phyloP scores from a whole-genome alignment of 768 basidiomycete genomes.

The Termitomyces sp. region DNA sequence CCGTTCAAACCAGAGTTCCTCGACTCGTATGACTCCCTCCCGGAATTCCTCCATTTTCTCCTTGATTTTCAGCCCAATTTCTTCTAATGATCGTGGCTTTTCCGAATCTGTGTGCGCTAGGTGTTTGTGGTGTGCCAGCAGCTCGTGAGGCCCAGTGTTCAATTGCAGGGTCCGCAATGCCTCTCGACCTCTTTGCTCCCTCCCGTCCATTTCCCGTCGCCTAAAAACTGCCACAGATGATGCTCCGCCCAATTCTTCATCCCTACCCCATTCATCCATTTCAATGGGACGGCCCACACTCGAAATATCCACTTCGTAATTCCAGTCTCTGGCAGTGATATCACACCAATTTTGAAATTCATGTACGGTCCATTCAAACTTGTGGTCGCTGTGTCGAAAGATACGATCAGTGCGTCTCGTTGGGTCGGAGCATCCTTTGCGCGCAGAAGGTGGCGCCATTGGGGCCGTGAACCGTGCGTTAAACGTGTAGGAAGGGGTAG shows the following conservation, averaged over 20 bases:
- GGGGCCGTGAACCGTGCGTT: slow-evolving; percentile 73
- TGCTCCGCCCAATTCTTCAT: slow-evolving; percentile 62
- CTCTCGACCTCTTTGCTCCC: slow-evolving; percentile 39
- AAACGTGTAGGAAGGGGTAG: slow-evolving; percentile 85
- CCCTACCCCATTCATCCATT: slow-evolving; percentile 71
- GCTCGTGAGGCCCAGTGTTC: slow-evolving; percentile 36
- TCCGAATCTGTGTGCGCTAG: slow-evolving; percentile 47
- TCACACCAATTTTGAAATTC: slow-evolving; percentile 72
- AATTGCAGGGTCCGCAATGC: slow-evolving; percentile 26
- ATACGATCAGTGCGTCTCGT: slow-evolving; percentile 70
- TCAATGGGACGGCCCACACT: slow-evolving; percentile 61
- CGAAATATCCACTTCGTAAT: slow-evolving; percentile 61
- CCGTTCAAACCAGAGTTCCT: slow-evolving; percentile 50
- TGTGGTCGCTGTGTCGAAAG: slow-evolving; percentile 83
- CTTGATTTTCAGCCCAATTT: slow-evolving; percentile 51
- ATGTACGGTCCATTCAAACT: slow-evolving; percentile 83
- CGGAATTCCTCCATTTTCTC: slow-evolving; percentile 54
- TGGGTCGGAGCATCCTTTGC: slow-evolving; percentile 66
- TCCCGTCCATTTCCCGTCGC: slow-evolving; percentile 36
- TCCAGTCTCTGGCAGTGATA: slow-evolving; percentile 59
- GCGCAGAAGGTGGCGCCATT: slow-evolving; percentile 37
- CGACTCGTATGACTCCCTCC: slow-evolving; percentile 46
- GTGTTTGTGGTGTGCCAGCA: slow-evolving; percentile 50
- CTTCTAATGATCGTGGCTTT: slow-evolving; percentile 38
- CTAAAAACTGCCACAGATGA: slow-evolving; percentile 66